phyloP scores from a whole-genome alignment of 2,329 filamentous ascomycete genomes.

The Arthrobotrys iridis region DNA sequence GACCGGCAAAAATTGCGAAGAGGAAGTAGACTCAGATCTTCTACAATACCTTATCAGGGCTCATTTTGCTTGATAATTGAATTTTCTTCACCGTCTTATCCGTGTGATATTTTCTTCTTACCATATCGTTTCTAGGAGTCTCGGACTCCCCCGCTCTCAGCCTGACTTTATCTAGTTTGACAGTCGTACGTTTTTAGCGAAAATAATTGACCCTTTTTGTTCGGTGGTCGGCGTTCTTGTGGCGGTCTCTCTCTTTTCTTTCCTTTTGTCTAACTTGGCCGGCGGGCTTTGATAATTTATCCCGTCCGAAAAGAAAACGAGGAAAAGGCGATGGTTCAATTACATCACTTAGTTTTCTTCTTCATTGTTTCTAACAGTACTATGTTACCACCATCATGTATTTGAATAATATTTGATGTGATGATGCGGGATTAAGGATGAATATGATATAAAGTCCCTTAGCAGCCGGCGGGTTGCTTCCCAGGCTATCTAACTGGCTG shows the following conservation, averaged over 20 bases:
- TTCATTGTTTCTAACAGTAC: too few relatives aligned
- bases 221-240: not conserved
- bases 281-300: not conserved
- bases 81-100: not conserved
- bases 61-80: not conserved
- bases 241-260: not conserved
- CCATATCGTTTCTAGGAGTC: not conserved
- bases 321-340: not conserved
- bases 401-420: too few relatives aligned
- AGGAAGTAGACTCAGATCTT: not conserved
- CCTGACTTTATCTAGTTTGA: not conserved
- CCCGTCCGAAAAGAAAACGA: not conserved
- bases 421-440: too few relatives aligned
- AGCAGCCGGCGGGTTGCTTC: too few relatives aligned
- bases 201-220: not conserved
- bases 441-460: too few relatives aligned
- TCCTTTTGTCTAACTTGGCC: not conserved
- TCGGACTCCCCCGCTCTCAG: not conserved
- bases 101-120: not conserved
- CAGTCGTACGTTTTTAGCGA: not conserved
- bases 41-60: too few relatives aligned
- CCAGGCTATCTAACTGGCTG: too few relatives aligned
- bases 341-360: not conserved
- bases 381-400: not conserved
- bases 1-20: constrained; percentile 44